Conservation (phyloP, 768 basidiomycete species). For the Sarcodon sp. region DNA sequence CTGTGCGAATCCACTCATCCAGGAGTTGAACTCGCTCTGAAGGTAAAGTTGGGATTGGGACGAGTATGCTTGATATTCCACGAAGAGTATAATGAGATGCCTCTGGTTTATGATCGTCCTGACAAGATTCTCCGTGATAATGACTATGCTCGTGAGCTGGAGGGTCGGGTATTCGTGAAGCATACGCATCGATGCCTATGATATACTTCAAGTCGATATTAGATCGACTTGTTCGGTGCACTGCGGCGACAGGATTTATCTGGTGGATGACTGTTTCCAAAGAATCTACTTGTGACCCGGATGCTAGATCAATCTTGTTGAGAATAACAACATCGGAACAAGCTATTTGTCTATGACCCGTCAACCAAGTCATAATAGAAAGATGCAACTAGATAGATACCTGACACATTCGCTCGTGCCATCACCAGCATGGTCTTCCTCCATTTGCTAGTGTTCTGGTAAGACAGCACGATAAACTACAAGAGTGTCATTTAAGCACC, state of each 20-base stretch:
- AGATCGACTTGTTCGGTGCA: constrained; percentile 60
- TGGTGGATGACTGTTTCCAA: constrained; percentile 52
- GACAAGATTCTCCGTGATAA: constrained; percentile 17
- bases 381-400: constrained; percentile 24
- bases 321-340: constrained; percentile 84
- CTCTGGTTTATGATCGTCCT: constrained; percentile 20
- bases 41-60: constrained; percentile 51
- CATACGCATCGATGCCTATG: constrained; percentile 74
- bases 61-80: constrained; percentile 75
- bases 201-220: constrained; percentile 65
- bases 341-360: constrained; percentile 70
- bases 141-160: constrained; percentile 19
- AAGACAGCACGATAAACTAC: neutral
- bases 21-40: constrained; percentile 33
- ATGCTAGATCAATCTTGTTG: constrained; percentile 81
- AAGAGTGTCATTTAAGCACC: constrained; percentile 16
- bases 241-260: constrained; percentile 70
- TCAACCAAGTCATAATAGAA: neutral
- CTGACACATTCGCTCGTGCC: constrained; percentile 68
- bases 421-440: constrained; percentile 58
- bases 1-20: constrained; percentile 68
- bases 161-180: constrained; percentile 23
- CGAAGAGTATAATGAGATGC: constrained; percentile 51
- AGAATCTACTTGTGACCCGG: constrained; percentile 25
- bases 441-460: constrained; percentile 54